Evolutionary conservation across 805 yeast genomes (phyloP), one percentile per base, ranked within the genome.

Genomic region (Candida sonorensis): DNA sequence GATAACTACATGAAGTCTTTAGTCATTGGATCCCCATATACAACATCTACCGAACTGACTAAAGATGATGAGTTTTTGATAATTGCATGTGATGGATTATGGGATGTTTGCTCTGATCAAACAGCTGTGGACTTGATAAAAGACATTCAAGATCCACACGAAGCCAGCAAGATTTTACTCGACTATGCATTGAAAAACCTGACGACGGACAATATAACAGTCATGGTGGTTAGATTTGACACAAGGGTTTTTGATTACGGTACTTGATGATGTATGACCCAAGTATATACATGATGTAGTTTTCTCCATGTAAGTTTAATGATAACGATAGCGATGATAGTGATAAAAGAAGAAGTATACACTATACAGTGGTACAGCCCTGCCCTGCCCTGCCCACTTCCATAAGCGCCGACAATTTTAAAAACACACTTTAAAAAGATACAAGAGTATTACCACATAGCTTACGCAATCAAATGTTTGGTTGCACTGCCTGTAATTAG

Each of bases 61-160:
- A 57, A 57, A 1, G 64, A 61, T 9, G 96, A 88, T 54, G 81
- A 81, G 45, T 85, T 84, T 50, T 56, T 90, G 49, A 87, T 90
- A 30, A 62, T 90, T 37, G 97, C 97, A 0, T 92, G 97, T 56
- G 98, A 90, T 57, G 98, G 98, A 0, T 62, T 90, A 9, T 90
- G 97, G 97, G 98, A 90, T 55, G 97, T 90, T 4, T 70, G 88
- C 31, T 67, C 77, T 7, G 98, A 92, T 53, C 81, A 75, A 42
- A 72, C 74, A 35, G 97, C 97, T 0, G 83, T 92, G 36, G 79
- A 79, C 35, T 55, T 80, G 44, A 79, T 85, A 4, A 63, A 67
- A 29, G 66, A 68, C 25, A 61, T 72, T 10, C 34, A 48, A 7
- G 76, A 79, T 45, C 80, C 92, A 1, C 68, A 75, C 27, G 58